These are phyloP conservation scores for Amanita rimosa DNA, from an alignment of 768 basidiomycete genomes.

Conservation along the genomic window DNA sequence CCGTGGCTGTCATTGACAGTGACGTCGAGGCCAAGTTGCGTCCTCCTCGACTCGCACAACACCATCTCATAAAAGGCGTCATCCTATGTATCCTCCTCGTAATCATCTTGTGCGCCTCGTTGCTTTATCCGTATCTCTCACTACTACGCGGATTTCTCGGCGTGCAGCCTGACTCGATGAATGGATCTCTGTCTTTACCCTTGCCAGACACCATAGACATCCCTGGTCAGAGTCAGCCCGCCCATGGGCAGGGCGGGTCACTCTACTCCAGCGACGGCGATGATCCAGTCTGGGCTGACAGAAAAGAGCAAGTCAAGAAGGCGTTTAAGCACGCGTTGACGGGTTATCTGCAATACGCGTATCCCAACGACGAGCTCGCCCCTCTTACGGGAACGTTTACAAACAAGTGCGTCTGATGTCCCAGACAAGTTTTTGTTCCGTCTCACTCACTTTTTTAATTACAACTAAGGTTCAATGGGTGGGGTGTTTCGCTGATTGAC, in stretches of 20 bases:
- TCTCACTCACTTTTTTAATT: neutral
- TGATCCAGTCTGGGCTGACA: constrained; percentile 22
- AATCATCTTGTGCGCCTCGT: too few species aligned
- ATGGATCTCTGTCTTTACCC: too few species aligned
- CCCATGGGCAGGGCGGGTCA: neutral
- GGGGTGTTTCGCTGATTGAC: constrained; percentile 61
- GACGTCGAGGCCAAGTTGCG: too few species aligned
- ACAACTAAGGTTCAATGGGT: constrained; percentile 27
- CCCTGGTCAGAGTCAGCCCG: neutral
- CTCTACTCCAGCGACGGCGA: neutral
- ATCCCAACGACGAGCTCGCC: constrained; percentile 41
- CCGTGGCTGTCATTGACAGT: too few species aligned
- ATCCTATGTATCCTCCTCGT: too few species aligned
- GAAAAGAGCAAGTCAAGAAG: constrained; percentile 36
- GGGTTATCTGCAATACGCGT: constrained; percentile 40
- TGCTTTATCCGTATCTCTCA: too few species aligned
- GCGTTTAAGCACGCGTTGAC: constrained; percentile 46
- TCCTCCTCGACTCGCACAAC: too few species aligned
- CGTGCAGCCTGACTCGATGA: too few species aligned
- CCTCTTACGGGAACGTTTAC: constrained; percentile 30
- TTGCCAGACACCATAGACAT: too few species aligned
- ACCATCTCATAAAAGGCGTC: too few species aligned
- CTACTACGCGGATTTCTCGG: too few species aligned
- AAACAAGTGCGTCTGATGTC: constrained; percentile 37
- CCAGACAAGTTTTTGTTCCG: neutral